Evolutionary conservation across 2,329 filamentous ascomycete species (phyloP), one percentile per base, ranked within the genome.

Genomic region (Pochonia chlamydosporia): DNA sequence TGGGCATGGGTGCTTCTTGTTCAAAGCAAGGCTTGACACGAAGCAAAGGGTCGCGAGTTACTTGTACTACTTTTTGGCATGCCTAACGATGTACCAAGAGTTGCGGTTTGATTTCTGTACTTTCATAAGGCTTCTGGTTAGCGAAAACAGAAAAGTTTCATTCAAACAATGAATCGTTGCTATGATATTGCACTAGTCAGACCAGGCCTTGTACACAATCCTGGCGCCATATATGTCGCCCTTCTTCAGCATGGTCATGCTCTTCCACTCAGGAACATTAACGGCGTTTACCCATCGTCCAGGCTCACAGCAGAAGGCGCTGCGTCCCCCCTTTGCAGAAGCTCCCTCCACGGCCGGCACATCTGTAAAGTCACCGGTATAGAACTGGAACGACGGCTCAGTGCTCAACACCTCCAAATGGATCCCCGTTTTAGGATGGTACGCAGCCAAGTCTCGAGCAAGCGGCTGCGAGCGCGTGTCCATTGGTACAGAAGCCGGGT

Each of bases 361-460:
- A 57, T 93, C 72, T 54, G 95, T 90, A 61, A 83, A 85, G 61
- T 87, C 85, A 54, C 92, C 93, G 0, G 90, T 95, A 70, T 97
- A 97, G 71, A 96, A 95, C 67, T 97, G 92, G 75, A 96, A 97
- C 0, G 89, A 88, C 0, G 93, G 93, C 73, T 97, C 92, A 0
- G 92, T 97, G 72, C 88, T 93, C 59, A 82, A 74, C 5, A 96
- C 85, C 66, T 96, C 88, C 43, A 97, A 81, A 63, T 95, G 85
- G 55, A 96, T 76, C 52, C 82, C 81, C 24, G 83, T 85, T 43
- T 73, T 74, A 5, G 89, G 81, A 65, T 96, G 89, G 65, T 78
- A 79, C 49, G 93, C 87, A 21, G 79, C 72, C 40, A 88, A 80
- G 40, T 92, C 79, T 49, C 78, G 81, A 48, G 73, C 76, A 33